Evolutionary conservation across 2,329 filamentous ascomycete genomes (phyloP), one percentile per base, ranked within the genome.

Genomic region (Fusarium keratoplasticum): DNA sequence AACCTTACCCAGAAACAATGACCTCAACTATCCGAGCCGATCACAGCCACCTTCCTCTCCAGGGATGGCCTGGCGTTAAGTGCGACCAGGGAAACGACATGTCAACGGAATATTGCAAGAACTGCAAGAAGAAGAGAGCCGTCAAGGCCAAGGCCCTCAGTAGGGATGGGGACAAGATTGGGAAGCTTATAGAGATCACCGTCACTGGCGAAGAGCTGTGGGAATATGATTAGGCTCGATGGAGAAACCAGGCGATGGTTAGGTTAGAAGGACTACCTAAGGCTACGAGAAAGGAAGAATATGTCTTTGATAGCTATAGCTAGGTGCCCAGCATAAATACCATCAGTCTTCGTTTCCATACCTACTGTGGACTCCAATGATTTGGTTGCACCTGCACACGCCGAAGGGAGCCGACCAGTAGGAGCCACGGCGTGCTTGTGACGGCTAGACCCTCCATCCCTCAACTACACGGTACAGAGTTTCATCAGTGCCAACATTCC

Each of bases 401-500:
- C 22, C 2, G 10, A 47, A 47, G 8, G 22, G 22, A 16, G 7
- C 14, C 5, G 16, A 16, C 40, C 11, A 42, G 20, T 44, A 44
- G 20, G 2, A 14, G 7, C 6, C 20, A 44, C 7, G 6, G 7
- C 2, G 13, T 22, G 20, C 13, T 2, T 16, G 13, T 16, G 42
- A 25, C 14, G 14, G 13, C 5, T 54, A 65, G 8, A 63, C 61
- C n/a, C 61, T 69, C 72, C 74, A 77, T 0, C 68, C 67, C 18
- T 35, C 47, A 0, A 76, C 72, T 5, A 76, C 70, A 11, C 71
- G 72, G 13, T 70, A 70, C 18, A 77, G n/a, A 18, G 73, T 72
- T 25, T 70, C 65, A 4, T 75, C 64, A 1, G 68, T 69, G 0
- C 75, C 75, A 25, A 76, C 73, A 57, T 77, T 77, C 0, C 75